Conservation (phyloP, 495 filamentous ascomycete genomes). For the Aspergillus taichungensis region DNA sequence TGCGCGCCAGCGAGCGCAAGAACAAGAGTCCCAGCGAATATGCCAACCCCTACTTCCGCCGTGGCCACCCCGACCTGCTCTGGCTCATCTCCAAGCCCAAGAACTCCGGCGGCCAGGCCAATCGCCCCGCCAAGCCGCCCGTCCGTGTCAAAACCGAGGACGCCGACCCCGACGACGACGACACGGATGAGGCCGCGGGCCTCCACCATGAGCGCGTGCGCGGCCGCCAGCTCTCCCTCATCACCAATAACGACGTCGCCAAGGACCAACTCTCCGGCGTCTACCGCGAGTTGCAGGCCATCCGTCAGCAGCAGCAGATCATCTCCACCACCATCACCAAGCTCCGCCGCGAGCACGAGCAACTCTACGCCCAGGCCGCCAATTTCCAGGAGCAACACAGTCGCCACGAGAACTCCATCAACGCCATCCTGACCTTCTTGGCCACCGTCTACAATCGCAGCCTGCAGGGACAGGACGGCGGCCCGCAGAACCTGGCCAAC, state of each 20-base stretch:
- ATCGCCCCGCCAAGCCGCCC: slow-evolving; percentile 40
- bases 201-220: slow-evolving; percentile 27
- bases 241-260: slow-evolving; percentile 44
- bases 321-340: slow-evolving; percentile 74
- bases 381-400: slow-evolving; percentile 89
- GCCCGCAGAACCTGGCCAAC: slow-evolving; percentile 57
- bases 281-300: slow-evolving; percentile 65
- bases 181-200: slow-evolving; percentile 46
- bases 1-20: slow-evolving; percentile 92
- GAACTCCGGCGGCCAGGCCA: slow-evolving; percentile 42
- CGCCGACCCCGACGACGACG: slow-evolving; percentile 58
- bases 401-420: slow-evolving; percentile 95
- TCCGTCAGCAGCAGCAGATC: slow-evolving; percentile 75
- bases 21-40: slow-evolving; percentile 98
- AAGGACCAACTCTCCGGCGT: slow-evolving; percentile 70
- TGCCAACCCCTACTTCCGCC: slow-evolving; percentile 90
- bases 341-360: slow-evolving; percentile 74
- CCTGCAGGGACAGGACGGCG: slow-evolving; percentile 49
- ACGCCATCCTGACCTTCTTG: slow-evolving; percentile 92
- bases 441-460: slow-evolving; percentile 91
- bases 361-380: slow-evolving; percentile 80
- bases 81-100: slow-evolving; percentile 99
- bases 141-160: slow-evolving; percentile 62
- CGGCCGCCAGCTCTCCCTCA: slow-evolving; percentile 32
- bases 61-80: slow-evolving; percentile 83